phyloP scores from a whole-genome alignment of 2,329 filamentous ascomycete genomes.

The Metarhizium robertsii region DNA sequence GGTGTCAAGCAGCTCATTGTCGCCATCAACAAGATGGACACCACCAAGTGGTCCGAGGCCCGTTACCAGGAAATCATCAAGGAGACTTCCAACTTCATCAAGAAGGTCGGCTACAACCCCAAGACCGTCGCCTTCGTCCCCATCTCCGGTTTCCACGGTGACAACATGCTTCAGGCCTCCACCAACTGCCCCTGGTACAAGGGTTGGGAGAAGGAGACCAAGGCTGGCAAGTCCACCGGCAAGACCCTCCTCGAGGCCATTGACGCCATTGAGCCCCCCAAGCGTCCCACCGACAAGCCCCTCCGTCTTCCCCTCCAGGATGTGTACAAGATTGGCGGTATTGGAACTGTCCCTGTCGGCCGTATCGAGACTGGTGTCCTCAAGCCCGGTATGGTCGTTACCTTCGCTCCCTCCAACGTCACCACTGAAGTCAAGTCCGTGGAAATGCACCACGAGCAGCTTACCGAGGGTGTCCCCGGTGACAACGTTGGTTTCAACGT shows the following conservation, averaged over 20 bases:
- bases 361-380: slow-evolving; percentile 99
- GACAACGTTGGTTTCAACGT: slow-evolving; percentile 99
- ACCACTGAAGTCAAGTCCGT: slow-evolving; percentile 99
- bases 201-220: slow-evolving; percentile 96
- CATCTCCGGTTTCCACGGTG: slow-evolving; percentile 99
- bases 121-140: slow-evolving; percentile 97
- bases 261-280: slow-evolving; percentile 85
- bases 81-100: slow-evolving; percentile 99
- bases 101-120: slow-evolving; percentile 99
- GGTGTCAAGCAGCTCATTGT: slow-evolving; percentile 99
- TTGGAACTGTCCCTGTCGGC: slow-evolving; percentile 98
- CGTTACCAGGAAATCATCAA: slow-evolving; percentile 99
- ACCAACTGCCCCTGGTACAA: slow-evolving; percentile 99
- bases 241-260: slow-evolving; percentile 99
- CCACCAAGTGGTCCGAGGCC: slow-evolving; percentile 92
- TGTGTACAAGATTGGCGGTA: slow-evolving; percentile 99
- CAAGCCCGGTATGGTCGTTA: slow-evolving; percentile 88
- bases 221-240: slow-evolving; percentile 78
- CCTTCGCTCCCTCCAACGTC: slow-evolving; percentile 96
- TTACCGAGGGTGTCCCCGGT: slow-evolving; percentile 86
- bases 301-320: slow-evolving; percentile 99
- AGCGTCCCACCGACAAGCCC: slow-evolving; percentile 96
- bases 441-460: slow-evolving; percentile 99
- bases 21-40: slow-evolving; percentile 99
- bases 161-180: slow-evolving; percentile 96